Conservation (phyloP, 2,329 filamentous ascomycete genomes). For the Beauveria caledonica region DNA sequence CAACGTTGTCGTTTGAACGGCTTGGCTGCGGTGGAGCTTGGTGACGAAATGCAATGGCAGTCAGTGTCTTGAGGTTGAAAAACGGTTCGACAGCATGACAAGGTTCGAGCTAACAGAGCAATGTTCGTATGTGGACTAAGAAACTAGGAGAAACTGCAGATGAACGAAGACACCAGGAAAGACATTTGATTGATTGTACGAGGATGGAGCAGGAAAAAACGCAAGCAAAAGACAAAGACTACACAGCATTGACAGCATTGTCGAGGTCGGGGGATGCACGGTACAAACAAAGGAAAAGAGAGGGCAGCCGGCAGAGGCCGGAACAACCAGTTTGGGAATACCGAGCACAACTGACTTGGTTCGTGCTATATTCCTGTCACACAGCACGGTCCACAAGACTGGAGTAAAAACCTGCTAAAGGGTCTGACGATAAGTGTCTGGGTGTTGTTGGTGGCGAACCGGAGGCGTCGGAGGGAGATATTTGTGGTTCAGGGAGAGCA, state of each 20-base stretch:
- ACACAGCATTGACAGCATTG: background rate
- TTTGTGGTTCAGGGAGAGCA: background rate
- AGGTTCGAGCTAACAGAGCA: background rate
- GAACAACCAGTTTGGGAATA: background rate
- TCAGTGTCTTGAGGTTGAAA: background rate
- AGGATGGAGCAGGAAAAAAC: background rate
- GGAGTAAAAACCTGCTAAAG: background rate
- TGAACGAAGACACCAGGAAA: background rate
- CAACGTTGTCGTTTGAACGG: constrained; percentile 1
- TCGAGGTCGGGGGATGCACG: background rate
- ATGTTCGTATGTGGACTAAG: background rate
- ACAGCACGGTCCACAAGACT: background rate
- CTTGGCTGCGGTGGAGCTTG: constrained; percentile 7
- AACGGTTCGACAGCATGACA: background rate
- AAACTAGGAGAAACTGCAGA: background rate
- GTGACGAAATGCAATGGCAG: constrained; percentile 2
- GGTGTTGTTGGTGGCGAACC: background rate
- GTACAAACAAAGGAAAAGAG: background rate
- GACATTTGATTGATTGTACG: background rate
- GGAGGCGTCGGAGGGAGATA: background rate
- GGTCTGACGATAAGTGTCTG: background rate
- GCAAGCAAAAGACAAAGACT: background rate
- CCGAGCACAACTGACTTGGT: background rate
- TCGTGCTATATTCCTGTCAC: background rate
- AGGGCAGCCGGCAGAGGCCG: background rate